Evolutionary conservation across 805 yeast genomes (phyloP).

Genomic region (Ogataea angusta): DNA sequence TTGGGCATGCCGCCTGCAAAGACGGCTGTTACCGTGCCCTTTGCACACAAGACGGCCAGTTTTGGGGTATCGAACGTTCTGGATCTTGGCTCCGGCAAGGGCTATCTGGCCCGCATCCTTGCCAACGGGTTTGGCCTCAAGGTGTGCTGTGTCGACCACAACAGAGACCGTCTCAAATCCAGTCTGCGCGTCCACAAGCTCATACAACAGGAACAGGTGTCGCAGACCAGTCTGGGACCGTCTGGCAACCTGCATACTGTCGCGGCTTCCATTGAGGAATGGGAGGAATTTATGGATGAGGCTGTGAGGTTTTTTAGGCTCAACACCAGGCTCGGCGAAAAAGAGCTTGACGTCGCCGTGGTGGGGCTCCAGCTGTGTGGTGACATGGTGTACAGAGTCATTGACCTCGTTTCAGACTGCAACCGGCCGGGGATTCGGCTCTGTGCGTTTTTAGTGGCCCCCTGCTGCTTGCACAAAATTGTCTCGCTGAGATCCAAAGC

Average conservation of each 20-base stretch:
- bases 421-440: background rate
- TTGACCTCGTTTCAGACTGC: constrained; percentile 13
- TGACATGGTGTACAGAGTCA: constrained; percentile 20
- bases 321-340: constrained; percentile 3
- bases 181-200: constrained; percentile 21
- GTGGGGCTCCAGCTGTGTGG: constrained; percentile 29
- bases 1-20: constrained; percentile 18
- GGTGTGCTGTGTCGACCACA: constrained; percentile 26
- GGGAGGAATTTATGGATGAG: constrained; percentile 8
- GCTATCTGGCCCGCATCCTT: constrained; percentile 27
- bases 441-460: constrained; percentile 12
- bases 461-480: constrained; percentile 23
- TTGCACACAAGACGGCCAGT: constrained; percentile 10
- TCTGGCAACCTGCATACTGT: constrained; percentile 15
- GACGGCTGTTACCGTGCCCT: constrained; percentile 14
- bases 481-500: constrained; percentile 8
- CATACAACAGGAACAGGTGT: constrained; percentile 13
- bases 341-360: constrained; percentile 5
- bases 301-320: constrained; percentile 10
- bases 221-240: constrained; percentile 5
- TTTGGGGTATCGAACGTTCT: constrained; percentile 11
- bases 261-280: constrained; percentile 1
- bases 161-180: constrained; percentile 19
- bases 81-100: constrained; percentile 34
- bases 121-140: constrained; percentile 14